Conservation (phyloP, 169 alveolate species). For the Plasmodium gonderi region DNA sequence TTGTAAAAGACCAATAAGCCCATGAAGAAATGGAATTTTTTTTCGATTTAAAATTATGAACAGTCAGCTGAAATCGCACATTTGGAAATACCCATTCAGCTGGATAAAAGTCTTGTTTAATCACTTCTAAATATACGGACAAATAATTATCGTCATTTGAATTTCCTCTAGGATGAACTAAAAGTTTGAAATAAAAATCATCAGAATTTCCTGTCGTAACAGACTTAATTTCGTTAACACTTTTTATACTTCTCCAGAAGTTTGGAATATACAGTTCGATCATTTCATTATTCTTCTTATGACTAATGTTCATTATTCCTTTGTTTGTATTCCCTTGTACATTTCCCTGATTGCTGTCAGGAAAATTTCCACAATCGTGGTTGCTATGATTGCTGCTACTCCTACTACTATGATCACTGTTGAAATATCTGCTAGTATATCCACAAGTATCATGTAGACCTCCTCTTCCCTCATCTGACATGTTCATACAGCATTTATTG, state of each 20-base stretch:
- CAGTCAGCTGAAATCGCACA: slow-evolving; percentile 92
- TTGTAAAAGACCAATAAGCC: slow-evolving; percentile 94
- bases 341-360: neutral
- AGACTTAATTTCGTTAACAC: slow-evolving; percentile 92
- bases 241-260: slow-evolving; percentile 92
- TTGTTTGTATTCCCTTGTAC: neutral
- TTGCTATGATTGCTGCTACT: neutral
- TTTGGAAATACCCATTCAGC: slow-evolving; percentile 93
- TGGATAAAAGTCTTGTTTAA: slow-evolving; percentile 92
- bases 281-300: slow-evolving; percentile 35
- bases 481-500: slow-evolving; percentile 7
- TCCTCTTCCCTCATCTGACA: neutral
- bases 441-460: neutral
- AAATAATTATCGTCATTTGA: slow-evolving; percentile 91
- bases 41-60: slow-evolving; percentile 89
- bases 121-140: slow-evolving; percentile 92
- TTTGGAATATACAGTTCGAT: slow-evolving; percentile 89
- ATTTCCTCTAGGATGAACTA: slow-evolving; percentile 92
- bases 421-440: neutral
- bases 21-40: slow-evolving; percentile 92
- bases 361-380: neutral
- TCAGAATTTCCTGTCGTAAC: slow-evolving; percentile 90
- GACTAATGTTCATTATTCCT: neutral
- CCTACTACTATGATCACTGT: neutral
- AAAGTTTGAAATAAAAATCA: slow-evolving; percentile 89